A percentile compares a stretch with the other conserved stretches of the same genome.
These are phyloP conservation scores for Ogataea angusta DNA, from an alignment of 805 yeast species.

Conservation along the genomic window DNA sequence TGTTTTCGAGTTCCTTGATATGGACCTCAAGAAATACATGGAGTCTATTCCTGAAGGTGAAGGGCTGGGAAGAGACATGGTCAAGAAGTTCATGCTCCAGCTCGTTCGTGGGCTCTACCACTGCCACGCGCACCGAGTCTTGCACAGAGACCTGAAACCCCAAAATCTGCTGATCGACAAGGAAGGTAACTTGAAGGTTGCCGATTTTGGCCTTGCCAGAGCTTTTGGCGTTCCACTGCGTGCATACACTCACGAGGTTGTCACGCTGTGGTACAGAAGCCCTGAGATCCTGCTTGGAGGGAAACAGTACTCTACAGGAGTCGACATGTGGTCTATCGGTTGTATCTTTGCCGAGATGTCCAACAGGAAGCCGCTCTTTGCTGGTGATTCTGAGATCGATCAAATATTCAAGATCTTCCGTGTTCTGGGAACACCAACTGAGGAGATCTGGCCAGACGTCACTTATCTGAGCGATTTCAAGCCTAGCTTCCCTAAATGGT, in stretches of 20 bases:
- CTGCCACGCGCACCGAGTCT: slow-evolving; percentile 90
- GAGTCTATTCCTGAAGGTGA: slow-evolving; percentile 89
- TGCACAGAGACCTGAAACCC: slow-evolving; percentile 95
- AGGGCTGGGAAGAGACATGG: slow-evolving; percentile 86
- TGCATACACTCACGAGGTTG: slow-evolving; percentile 97
- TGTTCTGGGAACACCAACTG: slow-evolving; percentile 90
- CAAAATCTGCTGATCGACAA: slow-evolving; percentile 92
- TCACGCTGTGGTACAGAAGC: slow-evolving; percentile 95
- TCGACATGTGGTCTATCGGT: slow-evolving; percentile 98
- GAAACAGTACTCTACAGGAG: slow-evolving; percentile 95
- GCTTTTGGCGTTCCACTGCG: slow-evolving; percentile 97
- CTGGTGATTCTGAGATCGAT: slow-evolving; percentile 97
- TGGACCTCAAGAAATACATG: slow-evolving; percentile 96
- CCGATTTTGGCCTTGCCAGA: slow-evolving; percentile 93
- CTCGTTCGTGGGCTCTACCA: slow-evolving; percentile 85
- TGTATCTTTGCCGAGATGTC: slow-evolving; percentile 98
- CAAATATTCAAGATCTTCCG: slow-evolving; percentile 93
- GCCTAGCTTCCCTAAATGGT: slow-evolving; percentile 90
- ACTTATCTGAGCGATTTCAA: slow-evolving; percentile 88
- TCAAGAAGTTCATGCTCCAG: slow-evolving; percentile 90
- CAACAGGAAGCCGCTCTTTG: slow-evolving; percentile 89
- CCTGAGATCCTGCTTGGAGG: slow-evolving; percentile 96
- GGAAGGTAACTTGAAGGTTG: slow-evolving; percentile 88
- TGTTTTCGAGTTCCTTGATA: slow-evolving; percentile 90
- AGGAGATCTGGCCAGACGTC: slow-evolving; percentile 93